Evolutionary conservation across 106 monocot species (phyloP).

Genomic region (Iris macrosiphon): DNA sequence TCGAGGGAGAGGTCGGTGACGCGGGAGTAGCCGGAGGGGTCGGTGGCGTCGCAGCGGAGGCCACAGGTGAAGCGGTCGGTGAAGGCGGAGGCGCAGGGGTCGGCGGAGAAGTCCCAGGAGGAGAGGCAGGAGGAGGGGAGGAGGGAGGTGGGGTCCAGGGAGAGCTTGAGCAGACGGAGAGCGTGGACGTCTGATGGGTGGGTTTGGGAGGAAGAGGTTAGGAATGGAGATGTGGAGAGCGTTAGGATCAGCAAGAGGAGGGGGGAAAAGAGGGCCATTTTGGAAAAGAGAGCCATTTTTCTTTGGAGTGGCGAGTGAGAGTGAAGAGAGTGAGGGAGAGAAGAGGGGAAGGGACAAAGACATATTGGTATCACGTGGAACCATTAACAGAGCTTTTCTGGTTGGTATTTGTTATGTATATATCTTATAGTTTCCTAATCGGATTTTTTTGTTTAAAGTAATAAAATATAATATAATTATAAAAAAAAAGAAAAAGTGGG

Average conservation of each 20-base stretch:
- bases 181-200: constrained; percentile 39
- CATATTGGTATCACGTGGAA: no score
- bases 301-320: no score
- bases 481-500: no score
- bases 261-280: background rate
- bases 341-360: no score
- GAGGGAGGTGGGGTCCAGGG: constrained; percentile 33
- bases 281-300: no score
- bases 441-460: no score
- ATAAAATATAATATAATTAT: no score
- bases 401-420: no score
- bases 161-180: constrained; percentile 21
- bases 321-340: no score
- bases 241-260: background rate
- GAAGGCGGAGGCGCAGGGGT: constrained; percentile 65
- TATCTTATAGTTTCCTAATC: no score
- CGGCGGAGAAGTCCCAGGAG: constrained; percentile 68
- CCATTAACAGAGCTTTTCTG: no score
- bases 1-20: constrained; percentile 67
- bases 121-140: constrained; percentile 50
- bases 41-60: constrained; percentile 47
- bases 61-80: constrained; percentile 57
- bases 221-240: no score
- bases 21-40: constrained; percentile 20
- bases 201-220: constrained; percentile 18